These are phyloP conservation scores for Podila verticillata DNA, from an alignment of 192 early-diverging fungal genomes.

Conservation along the genomic window DNA sequence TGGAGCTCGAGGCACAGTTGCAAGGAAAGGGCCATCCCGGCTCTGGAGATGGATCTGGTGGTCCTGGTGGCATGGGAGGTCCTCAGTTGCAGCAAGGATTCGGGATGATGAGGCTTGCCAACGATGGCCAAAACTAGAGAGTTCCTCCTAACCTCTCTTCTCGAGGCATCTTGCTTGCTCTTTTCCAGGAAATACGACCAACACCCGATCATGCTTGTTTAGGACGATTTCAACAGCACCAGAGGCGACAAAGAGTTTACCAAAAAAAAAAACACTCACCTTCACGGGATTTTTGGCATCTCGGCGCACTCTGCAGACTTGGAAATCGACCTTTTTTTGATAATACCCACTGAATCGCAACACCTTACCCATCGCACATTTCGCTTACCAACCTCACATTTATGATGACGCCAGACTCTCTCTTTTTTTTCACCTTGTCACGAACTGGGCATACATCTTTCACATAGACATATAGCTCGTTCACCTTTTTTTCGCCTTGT, in stretches of 20 bases:
- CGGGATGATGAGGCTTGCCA: slow-evolving; percentile 5
- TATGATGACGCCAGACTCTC: too few species aligned
- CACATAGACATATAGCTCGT: too few species aligned
- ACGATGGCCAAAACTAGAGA: slow-evolving; percentile 1
- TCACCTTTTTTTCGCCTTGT: too few species aligned
- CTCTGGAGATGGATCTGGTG: not conserved
- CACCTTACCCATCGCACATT: too few species aligned
- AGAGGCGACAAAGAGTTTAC: not conserved
- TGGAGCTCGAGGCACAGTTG: slow-evolving; percentile 71
- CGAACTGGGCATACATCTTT: too few species aligned
- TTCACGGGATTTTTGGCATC: not conserved
- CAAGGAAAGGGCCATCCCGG: slow-evolving; percentile 5
- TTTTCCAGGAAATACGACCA: not conserved
- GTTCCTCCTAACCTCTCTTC: not conserved
- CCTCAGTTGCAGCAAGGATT: slow-evolving; percentile 5
- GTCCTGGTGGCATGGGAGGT: not conserved
- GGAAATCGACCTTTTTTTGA: too few species aligned
- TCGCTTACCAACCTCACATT: too few species aligned
- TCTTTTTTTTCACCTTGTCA: too few species aligned
- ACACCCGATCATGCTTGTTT: slow-evolving; percentile 2
- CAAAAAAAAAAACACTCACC: not conserved
- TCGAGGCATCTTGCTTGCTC: not conserved
- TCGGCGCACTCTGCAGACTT: too few species aligned
- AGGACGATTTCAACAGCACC: not conserved
- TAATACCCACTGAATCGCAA: too few species aligned